Conservation (phyloP, 106 monocot genomes). For the Acorus calamus region DNA sequence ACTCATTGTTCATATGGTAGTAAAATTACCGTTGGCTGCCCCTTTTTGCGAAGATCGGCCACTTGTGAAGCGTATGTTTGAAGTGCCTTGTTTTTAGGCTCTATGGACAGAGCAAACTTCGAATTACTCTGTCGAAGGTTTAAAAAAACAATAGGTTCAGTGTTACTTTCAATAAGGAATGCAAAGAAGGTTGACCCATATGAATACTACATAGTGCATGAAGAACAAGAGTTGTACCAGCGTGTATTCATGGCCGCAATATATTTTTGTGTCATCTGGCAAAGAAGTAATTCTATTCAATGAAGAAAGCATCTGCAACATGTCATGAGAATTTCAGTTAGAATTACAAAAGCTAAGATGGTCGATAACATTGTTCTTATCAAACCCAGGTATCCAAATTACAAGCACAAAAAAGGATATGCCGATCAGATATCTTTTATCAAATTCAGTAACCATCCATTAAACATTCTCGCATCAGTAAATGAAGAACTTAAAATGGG, state of each 20-base stretch:
- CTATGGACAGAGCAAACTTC: slow-evolving; percentile 85
- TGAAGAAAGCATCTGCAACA: slow-evolving; percentile 68
- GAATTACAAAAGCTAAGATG: too few species aligned
- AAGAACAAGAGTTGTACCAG: slow-evolving; percentile 24
- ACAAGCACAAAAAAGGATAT: too few species aligned
- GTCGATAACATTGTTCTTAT: too few species aligned
- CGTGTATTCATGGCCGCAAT: slow-evolving; percentile 94
- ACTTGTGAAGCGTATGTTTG: slow-evolving; percentile 62
- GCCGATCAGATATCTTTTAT: background rate
- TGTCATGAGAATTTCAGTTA: background rate
- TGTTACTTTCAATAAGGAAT: too few species aligned
- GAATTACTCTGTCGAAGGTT: slow-evolving; percentile 65
- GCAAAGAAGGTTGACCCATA: too few species aligned
- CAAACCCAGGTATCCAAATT: too few species aligned
- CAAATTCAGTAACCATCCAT: background rate
- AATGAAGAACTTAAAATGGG: too few species aligned
- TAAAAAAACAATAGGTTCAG: background rate
- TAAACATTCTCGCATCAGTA: too few species aligned
- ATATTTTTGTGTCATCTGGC: slow-evolving; percentile 75
- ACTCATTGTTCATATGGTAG: too few species aligned
- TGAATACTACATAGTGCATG: background rate
- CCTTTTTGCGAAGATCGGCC: slow-evolving; percentile 54
- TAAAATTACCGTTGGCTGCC: slow-evolving; percentile 60
- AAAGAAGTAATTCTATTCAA: slow-evolving; percentile 61
- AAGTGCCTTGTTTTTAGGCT: slow-evolving; percentile 62